Conservation (phyloP, 2,329 filamentous ascomycete species). For the Exophiala viscosa region DNA sequence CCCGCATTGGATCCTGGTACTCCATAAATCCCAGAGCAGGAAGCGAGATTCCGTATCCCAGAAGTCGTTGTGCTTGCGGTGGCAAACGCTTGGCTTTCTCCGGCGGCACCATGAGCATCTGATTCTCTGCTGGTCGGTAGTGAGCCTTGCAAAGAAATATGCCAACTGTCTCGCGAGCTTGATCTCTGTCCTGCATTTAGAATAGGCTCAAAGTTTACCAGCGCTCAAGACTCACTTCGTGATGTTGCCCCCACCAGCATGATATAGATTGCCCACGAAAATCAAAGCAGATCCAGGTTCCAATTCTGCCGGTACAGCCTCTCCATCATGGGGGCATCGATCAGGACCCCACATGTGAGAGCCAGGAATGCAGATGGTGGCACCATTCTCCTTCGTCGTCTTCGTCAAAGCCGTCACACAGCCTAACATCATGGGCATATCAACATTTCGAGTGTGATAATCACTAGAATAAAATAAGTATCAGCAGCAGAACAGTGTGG, state of each 20-base stretch:
- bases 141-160: constrained; percentile 23
- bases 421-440: constrained; percentile 39
- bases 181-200: constrained; percentile 14
- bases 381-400: constrained; percentile 31
- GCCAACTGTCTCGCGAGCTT: constrained; percentile 22
- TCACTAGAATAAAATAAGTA: constrained; percentile 21
- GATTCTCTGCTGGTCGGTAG: constrained; percentile 29
- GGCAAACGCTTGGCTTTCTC: constrained; percentile 26
- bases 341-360: constrained; percentile 30
- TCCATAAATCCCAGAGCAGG: constrained; percentile 27
- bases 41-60: constrained; percentile 29
- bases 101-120: constrained; percentile 28
- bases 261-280: constrained; percentile 35
- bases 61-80: constrained; percentile 25
- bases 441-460: constrained; percentile 33
- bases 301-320: constrained; percentile 32
- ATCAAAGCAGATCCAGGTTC: constrained; percentile 37
- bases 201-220: neutral
- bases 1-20: constrained; percentile 28
- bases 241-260: constrained; percentile 34
- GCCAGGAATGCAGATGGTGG: constrained; percentile 32
- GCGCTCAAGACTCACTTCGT: constrained; percentile 17
- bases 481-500: constrained; percentile 33
- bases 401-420: constrained; percentile 36
- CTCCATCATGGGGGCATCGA: constrained; percentile 22